A percentile compares a stretch with the other conserved stretches of the same genome.
These are phyloP conservation scores for Rhodotorula sphaerocarpa DNA, from an alignment of 768 basidiomycete genomes.

Conservation along the genomic window DNA sequence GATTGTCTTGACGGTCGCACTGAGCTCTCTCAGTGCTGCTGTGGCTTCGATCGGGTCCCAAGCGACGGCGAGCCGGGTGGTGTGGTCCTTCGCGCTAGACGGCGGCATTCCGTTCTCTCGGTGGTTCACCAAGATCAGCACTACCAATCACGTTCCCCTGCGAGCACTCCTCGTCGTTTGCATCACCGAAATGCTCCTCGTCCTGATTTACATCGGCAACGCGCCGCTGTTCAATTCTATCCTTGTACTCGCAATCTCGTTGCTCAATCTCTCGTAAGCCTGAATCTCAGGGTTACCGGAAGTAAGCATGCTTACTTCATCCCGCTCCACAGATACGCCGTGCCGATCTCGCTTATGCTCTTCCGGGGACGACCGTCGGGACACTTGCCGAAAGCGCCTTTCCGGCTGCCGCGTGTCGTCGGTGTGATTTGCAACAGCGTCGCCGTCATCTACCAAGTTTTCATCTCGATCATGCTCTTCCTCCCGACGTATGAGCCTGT, in stretches of 20 bases:
- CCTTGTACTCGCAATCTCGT: conserved; percentile 31
- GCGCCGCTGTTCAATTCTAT: conserved; percentile 33
- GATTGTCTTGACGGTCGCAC: not conserved
- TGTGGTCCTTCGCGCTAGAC: conserved; percentile 5
- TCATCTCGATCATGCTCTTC: conserved; percentile 12
- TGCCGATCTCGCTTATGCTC: conserved; percentile 30
- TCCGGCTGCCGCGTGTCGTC: conserved; percentile 9
- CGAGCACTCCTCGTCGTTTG: conserved; percentile 12
- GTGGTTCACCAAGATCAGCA: conserved; percentile 2
- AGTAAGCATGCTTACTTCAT: not conserved
- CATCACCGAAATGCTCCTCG: conserved; percentile 18
- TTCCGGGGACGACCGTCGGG: conserved; percentile 20
- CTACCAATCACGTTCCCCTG: conserved; percentile 7
- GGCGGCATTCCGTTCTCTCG: conserved; percentile 20
- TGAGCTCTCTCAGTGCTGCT: not conserved
- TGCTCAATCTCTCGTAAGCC: conserved; percentile 24
- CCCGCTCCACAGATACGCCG: not conserved
- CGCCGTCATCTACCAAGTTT: not conserved
- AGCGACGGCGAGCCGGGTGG: not conserved
- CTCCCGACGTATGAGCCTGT: not conserved
- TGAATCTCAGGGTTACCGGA: not conserved
- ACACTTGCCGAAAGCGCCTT: not conserved
- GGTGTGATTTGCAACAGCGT: conserved; percentile 23
- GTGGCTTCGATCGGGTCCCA: not conserved
- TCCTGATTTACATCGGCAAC: conserved; percentile 22